Base-by-base conservation (phyloP, 2,329 filamentous ascomycete genomes). In the Bimuria novae-zelandiae region DNA sequence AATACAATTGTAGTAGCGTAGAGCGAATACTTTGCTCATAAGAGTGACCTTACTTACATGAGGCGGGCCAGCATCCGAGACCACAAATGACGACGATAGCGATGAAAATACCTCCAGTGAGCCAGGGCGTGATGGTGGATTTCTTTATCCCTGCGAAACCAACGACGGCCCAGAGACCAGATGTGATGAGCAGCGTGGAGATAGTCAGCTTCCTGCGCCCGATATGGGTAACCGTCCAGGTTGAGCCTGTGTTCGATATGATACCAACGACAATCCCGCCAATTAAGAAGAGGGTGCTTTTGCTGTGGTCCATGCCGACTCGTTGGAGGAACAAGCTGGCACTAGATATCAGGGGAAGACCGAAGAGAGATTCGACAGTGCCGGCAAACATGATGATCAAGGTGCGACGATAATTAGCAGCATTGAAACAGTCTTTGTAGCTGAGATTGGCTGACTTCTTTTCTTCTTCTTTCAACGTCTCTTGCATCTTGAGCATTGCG, bases 401-500 rank as follows among this genome's bases (percentile, higher is more conserved):
- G 12, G 57, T 60, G n/a, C 60, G 57, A 30, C 60, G 55, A 17
- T 55, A 51, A 41, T 62, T 60, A 3, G 53, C 23, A 16, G 23
- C 40, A 2, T 54, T 55, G 43, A 62, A 60, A 43, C 57, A 60
- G 19, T 62, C 75, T 2, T 59, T 64, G 0, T 68, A 57, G 4
- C 65, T 66, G 8, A 65, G 52, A 3, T 64, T 64, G 2, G 61
- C 62, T 5, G 76, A 71, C 48, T 78, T 73, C 55, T 80, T 76
- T 21, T 79, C 74, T 49, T 82, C 80, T n/a, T 75, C 70, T 56
- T 77, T 74, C 51, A 84, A 77, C 17, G 76, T 73, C 8, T 70
- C 62, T 6, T 80, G 67, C 29, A 74, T 55, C 12, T 67, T 64
- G 7, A 62, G 54, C 1, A 75, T 22, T 7, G 63, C 52, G 1